These are phyloP conservation scores for Mucor circinelloides DNA, from an alignment of 371 early-diverging fungal species.

Conservation along the genomic window DNA sequence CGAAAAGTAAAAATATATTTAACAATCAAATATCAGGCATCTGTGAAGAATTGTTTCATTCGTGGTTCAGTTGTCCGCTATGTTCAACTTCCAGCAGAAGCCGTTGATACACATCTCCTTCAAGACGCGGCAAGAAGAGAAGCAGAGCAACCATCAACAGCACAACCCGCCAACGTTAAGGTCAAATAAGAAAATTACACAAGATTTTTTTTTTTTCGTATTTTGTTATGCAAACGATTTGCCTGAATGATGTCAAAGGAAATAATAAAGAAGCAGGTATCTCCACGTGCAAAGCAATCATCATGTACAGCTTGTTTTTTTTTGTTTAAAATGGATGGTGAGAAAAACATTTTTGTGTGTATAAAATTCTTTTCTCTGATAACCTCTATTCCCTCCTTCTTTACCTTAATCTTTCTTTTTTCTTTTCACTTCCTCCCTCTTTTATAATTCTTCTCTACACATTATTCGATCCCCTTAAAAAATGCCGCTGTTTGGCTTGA, in stretches of 20 bases:
- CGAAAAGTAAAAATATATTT: neutral
- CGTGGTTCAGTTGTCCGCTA: constrained; percentile 98
- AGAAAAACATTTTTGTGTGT: neutral
- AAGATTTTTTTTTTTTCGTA: neutral
- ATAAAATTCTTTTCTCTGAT: neutral
- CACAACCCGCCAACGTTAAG: constrained; percentile 53
- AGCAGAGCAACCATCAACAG: constrained; percentile 67
- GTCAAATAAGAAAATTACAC: constrained; percentile 41
- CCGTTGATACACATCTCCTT: constrained; percentile 91
- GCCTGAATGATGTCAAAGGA: neutral
- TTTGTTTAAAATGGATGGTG: neutral
- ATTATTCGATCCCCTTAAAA: constrained; percentile 12
- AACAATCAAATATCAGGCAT: constrained; percentile 56
- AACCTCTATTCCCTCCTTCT: neutral
- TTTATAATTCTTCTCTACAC: constrained; percentile 1
- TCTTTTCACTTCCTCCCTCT: constrained; percentile 12
- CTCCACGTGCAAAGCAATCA: constrained; percentile 5
- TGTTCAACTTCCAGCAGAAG: constrained; percentile 86
- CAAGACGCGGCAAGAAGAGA: constrained; percentile 96
- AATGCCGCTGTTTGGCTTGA: constrained; percentile 30
- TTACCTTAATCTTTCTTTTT: constrained; percentile 3
- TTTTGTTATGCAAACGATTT: neutral
- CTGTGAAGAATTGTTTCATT: constrained; percentile 97
- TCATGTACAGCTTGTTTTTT: neutral
- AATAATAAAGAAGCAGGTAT: constrained; percentile 2